A percentile compares a stretch with the other conserved stretches of the same genome.
Evolutionary conservation across 2,329 filamentous ascomycete genomes (phyloP).

Genomic region (Drechslera avenae): DNA sequence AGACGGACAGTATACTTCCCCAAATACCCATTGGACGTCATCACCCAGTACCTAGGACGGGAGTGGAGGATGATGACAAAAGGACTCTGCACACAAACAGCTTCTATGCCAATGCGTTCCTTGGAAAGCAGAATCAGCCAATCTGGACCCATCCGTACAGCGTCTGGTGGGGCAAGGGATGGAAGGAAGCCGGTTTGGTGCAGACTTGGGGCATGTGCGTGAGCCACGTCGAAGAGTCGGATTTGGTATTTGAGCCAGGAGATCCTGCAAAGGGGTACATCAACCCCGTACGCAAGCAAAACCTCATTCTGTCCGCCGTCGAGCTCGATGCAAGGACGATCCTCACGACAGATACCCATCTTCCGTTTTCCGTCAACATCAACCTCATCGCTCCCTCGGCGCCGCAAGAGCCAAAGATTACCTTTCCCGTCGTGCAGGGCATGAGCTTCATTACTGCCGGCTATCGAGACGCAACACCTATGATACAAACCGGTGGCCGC

Average conservation of each 20-base stretch:
- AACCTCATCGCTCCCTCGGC: slow-evolving; percentile 63
- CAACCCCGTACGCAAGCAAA: slow-evolving; percentile 78
- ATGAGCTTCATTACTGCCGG: slow-evolving; percentile 84
- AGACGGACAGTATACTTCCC: slow-evolving; percentile 47
- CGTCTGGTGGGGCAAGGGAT: slow-evolving; percentile 51
- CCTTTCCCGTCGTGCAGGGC: slow-evolving; percentile 84
- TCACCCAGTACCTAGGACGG: slow-evolving; percentile 50
- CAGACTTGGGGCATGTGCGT: slow-evolving; percentile 16
- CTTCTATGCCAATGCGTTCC: slow-evolving; percentile 72
- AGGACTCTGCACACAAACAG: slow-evolving; percentile 73
- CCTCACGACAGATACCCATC: slow-evolving; percentile 59
- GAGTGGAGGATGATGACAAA: slow-evolving; percentile 47
- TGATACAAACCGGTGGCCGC: slow-evolving; percentile 71
- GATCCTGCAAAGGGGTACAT: slow-evolving; percentile 60
- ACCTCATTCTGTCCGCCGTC: slow-evolving; percentile 76
- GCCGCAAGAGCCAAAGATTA: slow-evolving; percentile 65
- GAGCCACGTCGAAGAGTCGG: slow-evolving; percentile 67
- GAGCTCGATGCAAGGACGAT: slow-evolving; percentile 69
- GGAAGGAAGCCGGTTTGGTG: slow-evolving; percentile 66
- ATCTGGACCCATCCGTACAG: slow-evolving; percentile 72
- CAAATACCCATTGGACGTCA: slow-evolving; percentile 48
- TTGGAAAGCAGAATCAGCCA: slow-evolving; percentile 71
- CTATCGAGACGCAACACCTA: slow-evolving; percentile 72
- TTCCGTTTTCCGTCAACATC: slow-evolving; percentile 67
- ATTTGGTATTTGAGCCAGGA: slow-evolving; percentile 68